These are phyloP conservation scores for Saccharomyces kudriavzevii DNA, from an alignment of 805 yeast species.

Conservation along the genomic window DNA sequence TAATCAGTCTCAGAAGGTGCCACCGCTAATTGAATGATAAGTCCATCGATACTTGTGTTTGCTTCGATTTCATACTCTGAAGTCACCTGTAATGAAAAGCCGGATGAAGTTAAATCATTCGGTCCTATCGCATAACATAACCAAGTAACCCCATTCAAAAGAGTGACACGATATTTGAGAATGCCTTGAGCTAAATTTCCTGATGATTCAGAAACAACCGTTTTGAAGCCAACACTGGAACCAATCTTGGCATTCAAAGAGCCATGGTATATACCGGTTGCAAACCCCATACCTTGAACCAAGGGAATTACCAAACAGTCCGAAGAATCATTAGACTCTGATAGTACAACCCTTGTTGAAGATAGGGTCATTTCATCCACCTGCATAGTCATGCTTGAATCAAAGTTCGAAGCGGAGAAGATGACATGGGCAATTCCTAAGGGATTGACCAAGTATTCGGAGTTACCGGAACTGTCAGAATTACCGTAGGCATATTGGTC, in stretches of 20 bases:
- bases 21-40: conserved; percentile 52
- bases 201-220: conserved; percentile 31
- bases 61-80: conserved; percentile 26
- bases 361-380: conserved; percentile 43
- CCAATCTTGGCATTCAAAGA: conserved; percentile 40
- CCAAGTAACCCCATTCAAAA: conserved; percentile 48
- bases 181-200: conserved; percentile 32
- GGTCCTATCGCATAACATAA: conserved; percentile 10
- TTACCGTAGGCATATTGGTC: conserved; percentile 43
- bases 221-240: conserved; percentile 51
- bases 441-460: conserved; percentile 57
- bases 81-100: conserved; percentile 11
- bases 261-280: conserved; percentile 41
- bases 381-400: conserved; percentile 32
- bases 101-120: conserved; percentile 29
- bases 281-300: conserved; percentile 56
- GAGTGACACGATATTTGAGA: conserved; percentile 45
- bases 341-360: conserved; percentile 42
- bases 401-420: conserved; percentile 45
- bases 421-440: conserved; percentile 46
- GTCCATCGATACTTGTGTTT: conserved; percentile 31
- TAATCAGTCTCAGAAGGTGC: conserved; percentile 33
- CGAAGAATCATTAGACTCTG: conserved; percentile 16
- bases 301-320: conserved; percentile 42
- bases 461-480: conserved; percentile 45